A percentile compares a stretch with the other conserved stretches of the same genome.
Evolutionary conservation across 495 filamentous ascomycete species (phyloP).

Genomic region (Trichoderma orchidacearum): DNA sequence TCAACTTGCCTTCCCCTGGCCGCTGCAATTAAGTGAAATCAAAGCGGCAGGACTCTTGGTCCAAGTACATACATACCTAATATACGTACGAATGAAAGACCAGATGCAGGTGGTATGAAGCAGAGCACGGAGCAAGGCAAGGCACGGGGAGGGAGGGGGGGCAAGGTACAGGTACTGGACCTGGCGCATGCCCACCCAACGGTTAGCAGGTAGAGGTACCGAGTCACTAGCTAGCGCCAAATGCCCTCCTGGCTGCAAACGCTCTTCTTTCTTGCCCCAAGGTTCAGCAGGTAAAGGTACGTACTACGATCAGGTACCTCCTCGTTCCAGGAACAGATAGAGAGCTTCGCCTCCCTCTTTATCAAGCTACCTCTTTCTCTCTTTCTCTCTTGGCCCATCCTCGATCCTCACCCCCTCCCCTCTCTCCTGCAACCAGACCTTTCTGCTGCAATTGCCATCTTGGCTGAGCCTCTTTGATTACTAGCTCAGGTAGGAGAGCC

Average conservation of each 20-base stretch:
- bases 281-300: not conserved
- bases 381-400: not conserved
- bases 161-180: not conserved
- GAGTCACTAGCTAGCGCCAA: not conserved
- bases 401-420: not conserved
- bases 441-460: too few species aligned
- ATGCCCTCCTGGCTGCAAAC: not conserved
- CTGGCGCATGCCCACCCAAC: too few species aligned
- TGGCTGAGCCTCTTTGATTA: too few species aligned
- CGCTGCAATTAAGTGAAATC: not conserved
- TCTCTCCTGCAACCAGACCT: too few species aligned
- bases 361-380: not conserved
- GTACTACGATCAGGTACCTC: not conserved
- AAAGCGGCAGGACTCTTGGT: not conserved
- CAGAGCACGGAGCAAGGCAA: too few species aligned
- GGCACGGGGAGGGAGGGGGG: not conserved
- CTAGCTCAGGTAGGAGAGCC: too few species aligned
- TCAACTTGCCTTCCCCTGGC: not conserved
- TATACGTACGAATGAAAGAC: too few species aligned
- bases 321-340: not conserved
- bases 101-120: too few species aligned
- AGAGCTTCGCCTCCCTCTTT: not conserved
- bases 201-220: too few species aligned
- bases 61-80: not conserved
- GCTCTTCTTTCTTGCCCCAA: not conserved